Conservation (phyloP, 352 stramenopile genomes). For the Thraustotheca clavata region DNA sequence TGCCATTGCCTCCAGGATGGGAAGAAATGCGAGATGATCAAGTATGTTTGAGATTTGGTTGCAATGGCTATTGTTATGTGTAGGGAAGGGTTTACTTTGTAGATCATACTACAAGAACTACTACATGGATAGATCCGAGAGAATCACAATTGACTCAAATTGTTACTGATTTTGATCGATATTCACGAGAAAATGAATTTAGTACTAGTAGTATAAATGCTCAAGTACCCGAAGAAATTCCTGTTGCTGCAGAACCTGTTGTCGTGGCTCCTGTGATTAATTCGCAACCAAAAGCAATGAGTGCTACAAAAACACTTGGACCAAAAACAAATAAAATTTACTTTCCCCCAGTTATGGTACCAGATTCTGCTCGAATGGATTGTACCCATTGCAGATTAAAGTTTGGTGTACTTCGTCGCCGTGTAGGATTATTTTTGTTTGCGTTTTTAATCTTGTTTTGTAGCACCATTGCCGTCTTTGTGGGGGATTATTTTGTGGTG, state of each 20-base stretch:
- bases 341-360: slow-evolving; percentile 38
- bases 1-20: slow-evolving; percentile 63
- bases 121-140: slow-evolving; percentile 74
- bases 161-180: slow-evolving; percentile 7
- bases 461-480: slow-evolving; percentile 74
- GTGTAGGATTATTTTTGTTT: slow-evolving; percentile 27
- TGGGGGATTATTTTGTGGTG: slow-evolving; percentile 57
- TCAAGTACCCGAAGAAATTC: neutral
- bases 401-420: slow-evolving; percentile 64
- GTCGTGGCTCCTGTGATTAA: slow-evolving; percentile 43
- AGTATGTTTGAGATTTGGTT: neutral
- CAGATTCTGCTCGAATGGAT: slow-evolving; percentile 33
- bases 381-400: slow-evolving; percentile 62
- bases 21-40: slow-evolving; percentile 68
- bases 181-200: neutral
- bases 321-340: neutral
- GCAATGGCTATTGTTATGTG: neutral
- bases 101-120: slow-evolving; percentile 63
- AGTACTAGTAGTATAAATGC: too few species aligned
- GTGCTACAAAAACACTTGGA: neutral
- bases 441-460: neutral
- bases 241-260: neutral
- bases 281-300: neutral
- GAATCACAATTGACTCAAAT: slow-evolving; percentile 27
- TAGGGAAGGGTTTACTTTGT: slow-evolving; percentile 72